Evolutionary conservation across 805 yeast species (phyloP).

Genomic region (Candida loeiensis): DNA sequence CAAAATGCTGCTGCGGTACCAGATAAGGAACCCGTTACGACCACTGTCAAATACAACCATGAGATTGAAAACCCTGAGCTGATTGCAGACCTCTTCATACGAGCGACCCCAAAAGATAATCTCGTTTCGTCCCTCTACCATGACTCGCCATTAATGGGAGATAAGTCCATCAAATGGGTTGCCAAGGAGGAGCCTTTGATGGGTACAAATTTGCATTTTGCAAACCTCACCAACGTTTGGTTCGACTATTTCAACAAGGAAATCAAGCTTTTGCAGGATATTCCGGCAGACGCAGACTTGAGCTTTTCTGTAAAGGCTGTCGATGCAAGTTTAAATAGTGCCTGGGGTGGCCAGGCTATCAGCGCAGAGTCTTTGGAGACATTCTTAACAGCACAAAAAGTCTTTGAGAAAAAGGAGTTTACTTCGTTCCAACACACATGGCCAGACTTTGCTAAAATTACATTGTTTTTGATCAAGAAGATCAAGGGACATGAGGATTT

Average conservation of each 20-base stretch:
- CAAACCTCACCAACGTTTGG: conserved; percentile 30
- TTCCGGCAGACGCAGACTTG: conserved; percentile 1
- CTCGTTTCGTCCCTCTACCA: conserved; percentile 28
- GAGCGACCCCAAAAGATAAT: conserved; percentile 27
- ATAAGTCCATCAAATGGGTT: conserved; percentile 21
- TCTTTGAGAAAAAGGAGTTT: not conserved
- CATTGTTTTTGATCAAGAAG: conserved; percentile 1
- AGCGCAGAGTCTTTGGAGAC: conserved; percentile 6
- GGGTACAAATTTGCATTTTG: conserved; percentile 24
- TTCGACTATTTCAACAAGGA: conserved; percentile 23
- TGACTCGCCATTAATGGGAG: conserved; percentile 28
- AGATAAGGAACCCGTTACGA: conserved; percentile 18
- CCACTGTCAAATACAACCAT: conserved; percentile 17
- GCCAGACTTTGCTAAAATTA: conserved; percentile 3
- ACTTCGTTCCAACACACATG: not conserved
- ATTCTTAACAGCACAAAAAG: conserved; percentile 6
- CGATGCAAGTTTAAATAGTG: not conserved
- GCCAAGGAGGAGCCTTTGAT: conserved; percentile 12
- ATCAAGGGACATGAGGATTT: conserved; percentile 1
- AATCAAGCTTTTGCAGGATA: conserved; percentile 15
- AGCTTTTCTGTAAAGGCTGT: conserved; percentile 2
- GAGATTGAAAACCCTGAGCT: conserved; percentile 34
- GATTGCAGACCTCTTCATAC: conserved; percentile 31
- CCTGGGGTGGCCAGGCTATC: not conserved
- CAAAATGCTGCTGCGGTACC: conserved; percentile 36